phyloP scores from a whole-genome alignment of 2,329 filamentous ascomycete genomes.

The Ophiosphaerella korrae region DNA sequence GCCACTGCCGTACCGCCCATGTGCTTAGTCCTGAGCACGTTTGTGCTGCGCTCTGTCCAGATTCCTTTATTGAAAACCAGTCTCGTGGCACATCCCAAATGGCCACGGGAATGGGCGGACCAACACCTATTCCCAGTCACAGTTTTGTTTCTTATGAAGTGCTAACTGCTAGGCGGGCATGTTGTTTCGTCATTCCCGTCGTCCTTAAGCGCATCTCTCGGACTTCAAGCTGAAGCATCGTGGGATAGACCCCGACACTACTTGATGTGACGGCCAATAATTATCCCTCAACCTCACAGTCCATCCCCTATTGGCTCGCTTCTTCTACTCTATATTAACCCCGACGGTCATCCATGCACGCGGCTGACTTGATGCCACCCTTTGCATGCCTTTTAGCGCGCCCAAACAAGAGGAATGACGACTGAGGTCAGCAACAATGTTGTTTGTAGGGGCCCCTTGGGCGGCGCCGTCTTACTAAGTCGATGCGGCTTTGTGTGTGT shows the following conservation, averaged over 20 bases:
- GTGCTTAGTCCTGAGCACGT: neutral
- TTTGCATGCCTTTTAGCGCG: conserved; percentile 11
- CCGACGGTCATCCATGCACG: conserved; percentile 23
- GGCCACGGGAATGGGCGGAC: neutral
- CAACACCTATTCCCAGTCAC: neutral
- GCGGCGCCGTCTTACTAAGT: neutral
- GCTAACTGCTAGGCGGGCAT: neutral
- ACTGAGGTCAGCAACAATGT: conserved; percentile 21
- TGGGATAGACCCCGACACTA: conserved; percentile 16
- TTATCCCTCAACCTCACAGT: conserved; percentile 15
- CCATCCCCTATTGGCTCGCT: conserved; percentile 27
- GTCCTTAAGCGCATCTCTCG: conserved; percentile 15
- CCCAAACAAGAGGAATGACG: conserved; percentile 19
- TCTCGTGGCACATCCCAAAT: neutral
- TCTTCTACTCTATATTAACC: conserved; percentile 15
- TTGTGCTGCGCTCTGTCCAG: neutral
- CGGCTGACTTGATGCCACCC: conserved; percentile 29
- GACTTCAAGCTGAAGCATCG: conserved; percentile 33
- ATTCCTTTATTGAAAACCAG: neutral
- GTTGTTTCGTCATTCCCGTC: neutral
- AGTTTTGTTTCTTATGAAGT: neutral
- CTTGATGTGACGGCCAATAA: conserved; percentile 25
- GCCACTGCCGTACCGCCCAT: neutral
- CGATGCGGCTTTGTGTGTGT: conserved; percentile 9
- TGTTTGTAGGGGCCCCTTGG: conserved; percentile 14